phyloP scores from a whole-genome alignment of 169 alveolate species.

The Plasmodium billcollinsi region DNA sequence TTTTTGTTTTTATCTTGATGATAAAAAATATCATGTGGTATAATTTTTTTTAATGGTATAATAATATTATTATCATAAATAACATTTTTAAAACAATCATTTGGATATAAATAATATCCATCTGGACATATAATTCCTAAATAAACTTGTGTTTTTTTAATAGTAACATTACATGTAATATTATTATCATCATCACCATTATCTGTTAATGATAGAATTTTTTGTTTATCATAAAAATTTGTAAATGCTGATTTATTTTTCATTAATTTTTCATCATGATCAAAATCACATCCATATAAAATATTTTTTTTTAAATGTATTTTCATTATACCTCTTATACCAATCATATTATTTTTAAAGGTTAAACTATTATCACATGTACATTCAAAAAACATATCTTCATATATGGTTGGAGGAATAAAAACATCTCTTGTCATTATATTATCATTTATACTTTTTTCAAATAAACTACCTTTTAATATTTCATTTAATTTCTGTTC shows the following conservation, averaged over 20 bases:
- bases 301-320: constrained; percentile 32
- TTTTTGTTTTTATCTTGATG: constrained; percentile 18
- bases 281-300: constrained; percentile 55
- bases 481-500: constrained; percentile 4
- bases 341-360: constrained; percentile 11
- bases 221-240: neutral
- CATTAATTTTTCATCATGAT: neutral
- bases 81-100: constrained; percentile 35
- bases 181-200: neutral
- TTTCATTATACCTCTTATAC: constrained; percentile 54
- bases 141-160: constrained; percentile 13
- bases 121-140: constrained; percentile 53
- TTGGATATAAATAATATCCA: constrained; percentile 28
- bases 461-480: constrained; percentile 24
- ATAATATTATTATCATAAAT: constrained; percentile 12
- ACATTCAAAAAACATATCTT: constrained; percentile 35
- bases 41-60: neutral
- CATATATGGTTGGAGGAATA: constrained; percentile 37
- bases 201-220: neutral
- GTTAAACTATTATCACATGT: constrained; percentile 65
- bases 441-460: constrained; percentile 19
- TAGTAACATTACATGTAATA: constrained; percentile 10
- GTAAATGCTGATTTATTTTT: neutral
- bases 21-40: constrained; percentile 15
- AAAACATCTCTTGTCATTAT: constrained; percentile 22